A percentile compares a stretch with the other conserved stretches of the same genome.
Conservation (phyloP, 2,329 filamentous ascomycete genomes). For the Curvularia verruculosa region DNA sequence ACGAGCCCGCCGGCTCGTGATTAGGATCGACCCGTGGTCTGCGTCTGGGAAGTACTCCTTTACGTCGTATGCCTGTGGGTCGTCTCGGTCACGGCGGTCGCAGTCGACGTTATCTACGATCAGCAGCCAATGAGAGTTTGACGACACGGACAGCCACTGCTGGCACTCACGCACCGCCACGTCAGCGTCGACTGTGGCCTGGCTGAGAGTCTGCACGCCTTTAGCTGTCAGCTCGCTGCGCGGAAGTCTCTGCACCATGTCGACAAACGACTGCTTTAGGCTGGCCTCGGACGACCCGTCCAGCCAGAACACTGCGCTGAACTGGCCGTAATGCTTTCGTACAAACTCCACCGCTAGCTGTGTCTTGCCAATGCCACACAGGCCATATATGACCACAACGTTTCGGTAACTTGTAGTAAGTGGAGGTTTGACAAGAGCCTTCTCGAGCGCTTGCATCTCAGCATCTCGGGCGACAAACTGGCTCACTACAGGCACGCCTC, state of each 20-base stretch:
- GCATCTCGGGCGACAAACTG: conserved; percentile 28
- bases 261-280: conserved; percentile 23
- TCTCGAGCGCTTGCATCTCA: conserved; percentile 27
- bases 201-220: conserved; percentile 15
- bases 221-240: conserved; percentile 17
- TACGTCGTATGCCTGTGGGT: conserved; percentile 24
- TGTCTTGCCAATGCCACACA: too few species aligned
- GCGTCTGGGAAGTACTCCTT: conserved; percentile 22
- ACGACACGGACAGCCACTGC: conserved; percentile 23
- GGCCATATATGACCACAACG: conserved; percentile 18
- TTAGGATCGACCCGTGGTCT: conserved; percentile 27
- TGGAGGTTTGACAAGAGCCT: conserved; percentile 16
- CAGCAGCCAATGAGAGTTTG: conserved; percentile 23
- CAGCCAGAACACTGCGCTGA: too few species aligned
- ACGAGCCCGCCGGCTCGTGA: conserved; percentile 23
- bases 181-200: conserved; percentile 14
- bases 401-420: conserved; percentile 27
- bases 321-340: too few species aligned
- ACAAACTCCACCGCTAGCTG: too few species aligned
- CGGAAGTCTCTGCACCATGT: conserved; percentile 20
- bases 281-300: conserved; percentile 15
- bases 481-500: conserved; percentile 14
- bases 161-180: conserved; percentile 21
- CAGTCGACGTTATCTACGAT: conserved; percentile 33
- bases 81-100: too few species aligned